These are phyloP conservation scores for Aspergillus persii DNA, from an alignment of 2,329 filamentous ascomycete species.

Conservation along the genomic window DNA sequence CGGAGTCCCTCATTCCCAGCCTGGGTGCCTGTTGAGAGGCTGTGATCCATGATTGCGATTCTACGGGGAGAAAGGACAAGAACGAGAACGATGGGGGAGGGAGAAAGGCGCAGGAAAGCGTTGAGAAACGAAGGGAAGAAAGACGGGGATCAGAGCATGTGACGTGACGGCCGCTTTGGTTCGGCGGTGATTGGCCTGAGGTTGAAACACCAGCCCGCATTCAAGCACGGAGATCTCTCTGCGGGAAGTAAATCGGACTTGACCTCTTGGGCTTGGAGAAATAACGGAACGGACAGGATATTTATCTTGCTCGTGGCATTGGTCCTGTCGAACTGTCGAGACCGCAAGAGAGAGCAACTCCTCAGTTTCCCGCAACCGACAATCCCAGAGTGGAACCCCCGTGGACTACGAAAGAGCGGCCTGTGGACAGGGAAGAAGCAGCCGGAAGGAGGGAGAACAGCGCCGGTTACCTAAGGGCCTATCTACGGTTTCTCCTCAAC, in stretches of 20 bases:
- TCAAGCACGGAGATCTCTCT: no score
- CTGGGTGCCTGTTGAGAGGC: constrained; percentile 38
- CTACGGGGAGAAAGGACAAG: background rate
- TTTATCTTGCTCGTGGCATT: background rate
- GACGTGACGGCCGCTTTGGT: constrained; percentile 19
- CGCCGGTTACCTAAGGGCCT: background rate
- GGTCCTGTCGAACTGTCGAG: no score
- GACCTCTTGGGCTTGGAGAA: background rate
- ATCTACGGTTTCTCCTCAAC: no score
- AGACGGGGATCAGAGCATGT: constrained; percentile 23
- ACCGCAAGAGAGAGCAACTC: background rate
- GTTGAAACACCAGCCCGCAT: constrained; percentile 10
- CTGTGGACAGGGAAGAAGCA: constrained; percentile 6
- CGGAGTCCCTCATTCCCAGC: constrained; percentile 44
- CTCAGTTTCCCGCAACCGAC: background rate
- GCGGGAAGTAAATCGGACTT: no score
- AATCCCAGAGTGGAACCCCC: constrained; percentile 3
- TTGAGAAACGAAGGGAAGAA: constrained; percentile 18
- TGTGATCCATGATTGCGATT: constrained; percentile 35
- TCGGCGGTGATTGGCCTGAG: constrained; percentile 15
- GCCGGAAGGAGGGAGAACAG: constrained; percentile 10
- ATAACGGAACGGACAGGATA: background rate
- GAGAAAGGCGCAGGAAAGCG: constrained; percentile 8
- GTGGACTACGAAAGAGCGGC: background rate
- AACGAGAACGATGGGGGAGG: background rate